A percentile compares a stretch with the other conserved stretches of the same genome.
phyloP scores from a whole-genome alignment of 2,329 filamentous ascomycete species.

The Diaporthe amygdali region DNA sequence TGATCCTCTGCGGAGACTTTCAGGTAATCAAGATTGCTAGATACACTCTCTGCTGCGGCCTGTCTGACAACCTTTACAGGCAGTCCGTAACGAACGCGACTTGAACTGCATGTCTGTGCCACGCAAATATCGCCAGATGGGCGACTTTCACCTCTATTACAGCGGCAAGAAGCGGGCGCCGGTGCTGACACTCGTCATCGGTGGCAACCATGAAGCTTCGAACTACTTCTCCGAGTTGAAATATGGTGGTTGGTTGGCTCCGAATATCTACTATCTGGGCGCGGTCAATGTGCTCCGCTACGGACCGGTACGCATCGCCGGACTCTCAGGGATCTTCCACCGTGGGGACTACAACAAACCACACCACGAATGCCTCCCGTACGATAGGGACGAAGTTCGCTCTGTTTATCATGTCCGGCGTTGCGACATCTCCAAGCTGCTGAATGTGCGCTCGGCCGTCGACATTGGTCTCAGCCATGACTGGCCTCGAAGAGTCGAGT shows the following conservation, averaged over 20 bases:
- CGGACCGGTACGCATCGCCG: not conserved
- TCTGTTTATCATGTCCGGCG: not conserved
- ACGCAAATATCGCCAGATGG: not conserved
- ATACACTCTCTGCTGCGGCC: not conserved
- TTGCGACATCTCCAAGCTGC: constrained; percentile 1
- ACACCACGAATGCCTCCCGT: constrained; percentile 2
- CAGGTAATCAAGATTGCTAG: not conserved
- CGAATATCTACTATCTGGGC: not conserved
- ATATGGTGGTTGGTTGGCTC: not conserved
- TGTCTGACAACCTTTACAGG: not conserved
- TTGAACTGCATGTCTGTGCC: constrained; percentile 2
- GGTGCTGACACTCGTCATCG: not conserved
- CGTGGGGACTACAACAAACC: not conserved
- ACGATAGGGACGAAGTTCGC: not conserved
- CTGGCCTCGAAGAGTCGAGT: constrained; percentile 5
- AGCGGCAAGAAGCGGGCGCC: not conserved
- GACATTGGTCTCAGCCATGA: constrained; percentile 4
- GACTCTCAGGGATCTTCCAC: not conserved
- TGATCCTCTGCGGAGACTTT: not conserved
- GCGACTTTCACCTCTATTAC: constrained; percentile 1
- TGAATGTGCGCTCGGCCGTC: not conserved
- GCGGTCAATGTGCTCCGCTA: not conserved
- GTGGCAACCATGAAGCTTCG: not conserved
- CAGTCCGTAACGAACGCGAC: not conserved
- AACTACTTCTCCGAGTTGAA: not conserved